These are phyloP conservation scores for Psilocybe tampanensis DNA, from an alignment of 768 basidiomycete species.

Conservation along the genomic window DNA sequence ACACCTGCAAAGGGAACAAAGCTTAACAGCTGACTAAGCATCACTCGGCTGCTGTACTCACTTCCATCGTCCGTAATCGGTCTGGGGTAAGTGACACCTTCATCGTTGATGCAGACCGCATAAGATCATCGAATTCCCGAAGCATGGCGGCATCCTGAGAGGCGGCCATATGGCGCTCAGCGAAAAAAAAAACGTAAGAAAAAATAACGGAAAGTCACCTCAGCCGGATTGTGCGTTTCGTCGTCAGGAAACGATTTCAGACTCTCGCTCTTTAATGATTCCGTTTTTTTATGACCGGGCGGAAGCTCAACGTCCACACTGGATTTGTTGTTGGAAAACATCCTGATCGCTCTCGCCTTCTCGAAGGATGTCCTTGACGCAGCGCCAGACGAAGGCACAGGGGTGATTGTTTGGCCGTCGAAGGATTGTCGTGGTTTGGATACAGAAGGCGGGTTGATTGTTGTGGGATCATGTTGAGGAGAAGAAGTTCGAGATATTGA, in stretches of 20 bases:
- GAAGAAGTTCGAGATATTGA: slow-evolving; percentile 48
- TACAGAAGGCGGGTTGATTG: slow-evolving; percentile 33
- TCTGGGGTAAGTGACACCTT: slow-evolving; percentile 96
- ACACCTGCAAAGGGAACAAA: slow-evolving; percentile 47
- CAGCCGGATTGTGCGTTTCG: slow-evolving; percentile 30
- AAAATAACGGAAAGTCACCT: slow-evolving; percentile 31
- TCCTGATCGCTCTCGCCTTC: slow-evolving; percentile 62
- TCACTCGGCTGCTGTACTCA: slow-evolving; percentile 39
- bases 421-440: slow-evolving; percentile 40
- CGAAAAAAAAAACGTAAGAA: too few relatives aligned
- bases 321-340: slow-evolving; percentile 46
- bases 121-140: slow-evolving; percentile 91
- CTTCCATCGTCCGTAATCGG: slow-evolving; percentile 91
- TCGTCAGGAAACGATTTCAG: slow-evolving; percentile 38
- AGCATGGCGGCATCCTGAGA: slow-evolving; percentile 60
- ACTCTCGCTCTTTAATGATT: slow-evolving; percentile 55
- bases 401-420: slow-evolving; percentile 36
- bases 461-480: slow-evolving; percentile 43
- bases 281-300: slow-evolving; percentile 56
- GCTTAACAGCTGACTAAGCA: slow-evolving; percentile 37
- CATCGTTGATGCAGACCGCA: slow-evolving; percentile 89
- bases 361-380: slow-evolving; percentile 62
- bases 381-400: slow-evolving; percentile 25
- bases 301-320: slow-evolving; percentile 40
- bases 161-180: too few relatives aligned